phyloP scores from a whole-genome alignment of 495 filamentous ascomycete species.

The Glarea lozoyensis region DNA sequence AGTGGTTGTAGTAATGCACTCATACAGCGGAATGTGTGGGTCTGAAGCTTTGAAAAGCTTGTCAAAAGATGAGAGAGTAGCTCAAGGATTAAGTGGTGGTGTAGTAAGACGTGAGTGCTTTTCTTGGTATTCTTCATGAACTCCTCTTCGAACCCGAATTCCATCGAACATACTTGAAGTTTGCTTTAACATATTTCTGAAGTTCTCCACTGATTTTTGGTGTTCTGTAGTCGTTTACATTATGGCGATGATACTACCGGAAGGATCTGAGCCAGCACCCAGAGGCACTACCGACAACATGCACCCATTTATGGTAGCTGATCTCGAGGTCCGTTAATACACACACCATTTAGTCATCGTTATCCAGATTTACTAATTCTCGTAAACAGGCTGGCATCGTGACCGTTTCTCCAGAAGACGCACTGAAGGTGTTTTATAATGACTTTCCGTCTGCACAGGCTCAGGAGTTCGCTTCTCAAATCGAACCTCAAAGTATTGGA shows the following conservation, averaged over 20 bases:
- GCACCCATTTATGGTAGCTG: not conserved
- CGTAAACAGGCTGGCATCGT: conserved; percentile 16
- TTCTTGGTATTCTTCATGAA: too few relatives aligned
- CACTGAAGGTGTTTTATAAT: not conserved
- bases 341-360: too few relatives aligned
- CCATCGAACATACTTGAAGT: too few relatives aligned
- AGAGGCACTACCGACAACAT: not conserved
- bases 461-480: not conserved
- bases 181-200: too few relatives aligned
- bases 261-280: not conserved
- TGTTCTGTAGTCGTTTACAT: too few relatives aligned
- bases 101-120: too few relatives aligned
- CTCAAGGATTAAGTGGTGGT: not conserved
- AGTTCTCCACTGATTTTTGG: too few relatives aligned
- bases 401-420: conserved; percentile 14
- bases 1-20: conserved; percentile 33
- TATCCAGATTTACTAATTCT: too few relatives aligned
- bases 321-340: too few relatives aligned
- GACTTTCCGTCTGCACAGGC: not conserved
- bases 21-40: conserved; percentile 27
- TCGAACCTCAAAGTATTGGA: not conserved
- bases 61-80: not conserved
- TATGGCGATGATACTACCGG: not conserved
- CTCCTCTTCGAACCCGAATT: too few relatives aligned
- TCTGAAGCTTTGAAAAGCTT: conserved; percentile 23